Evolutionary conservation across 1,139 yeast species (phyloP).

Genomic region (Scheffersomyces titani): DNA sequence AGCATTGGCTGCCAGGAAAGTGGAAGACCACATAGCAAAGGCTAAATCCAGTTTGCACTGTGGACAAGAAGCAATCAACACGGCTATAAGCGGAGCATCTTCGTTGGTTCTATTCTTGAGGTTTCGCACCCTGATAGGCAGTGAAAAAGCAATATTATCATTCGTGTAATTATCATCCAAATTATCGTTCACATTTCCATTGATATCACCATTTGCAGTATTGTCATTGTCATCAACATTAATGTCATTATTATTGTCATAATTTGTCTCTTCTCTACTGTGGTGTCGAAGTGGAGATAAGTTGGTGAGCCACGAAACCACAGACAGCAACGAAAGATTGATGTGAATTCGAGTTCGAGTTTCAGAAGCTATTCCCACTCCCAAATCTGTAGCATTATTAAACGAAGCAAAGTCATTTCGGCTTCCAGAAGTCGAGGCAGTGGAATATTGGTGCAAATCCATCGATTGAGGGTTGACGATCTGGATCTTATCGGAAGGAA

Average conservation of each 20-base stretch:
- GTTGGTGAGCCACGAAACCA: conserved; percentile 20
- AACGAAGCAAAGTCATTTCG: conserved; percentile 1
- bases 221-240: background rate
- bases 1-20: conserved; percentile 24
- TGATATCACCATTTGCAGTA: background rate
- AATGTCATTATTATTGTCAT: background rate
- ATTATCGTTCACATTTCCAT: background rate
- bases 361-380: conserved; percentile 13
- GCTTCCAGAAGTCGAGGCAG: conserved; percentile 1
- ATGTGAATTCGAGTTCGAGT: conserved; percentile 15
- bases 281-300: conserved; percentile 4
- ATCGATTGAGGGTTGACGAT: conserved; percentile 19
- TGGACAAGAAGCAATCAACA: conserved; percentile 40
- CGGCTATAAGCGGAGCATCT: conserved; percentile 8
- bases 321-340: conserved; percentile 18
- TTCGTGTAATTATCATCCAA: background rate
- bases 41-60: conserved; percentile 44
- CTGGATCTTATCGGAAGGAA: conserved; percentile 32
- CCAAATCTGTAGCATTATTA: background rate
- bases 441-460: background rate
- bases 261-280: background rate
- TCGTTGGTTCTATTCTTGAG: background rate
- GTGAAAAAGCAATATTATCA: background rate
- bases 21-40: conserved; percentile 35
- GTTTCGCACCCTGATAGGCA: background rate